Percentiles rank a stretch among this genome's conserved stretches.
Conservation (phyloP, 129 eudicot species). For the Dittrichia graveolens region DNA sequence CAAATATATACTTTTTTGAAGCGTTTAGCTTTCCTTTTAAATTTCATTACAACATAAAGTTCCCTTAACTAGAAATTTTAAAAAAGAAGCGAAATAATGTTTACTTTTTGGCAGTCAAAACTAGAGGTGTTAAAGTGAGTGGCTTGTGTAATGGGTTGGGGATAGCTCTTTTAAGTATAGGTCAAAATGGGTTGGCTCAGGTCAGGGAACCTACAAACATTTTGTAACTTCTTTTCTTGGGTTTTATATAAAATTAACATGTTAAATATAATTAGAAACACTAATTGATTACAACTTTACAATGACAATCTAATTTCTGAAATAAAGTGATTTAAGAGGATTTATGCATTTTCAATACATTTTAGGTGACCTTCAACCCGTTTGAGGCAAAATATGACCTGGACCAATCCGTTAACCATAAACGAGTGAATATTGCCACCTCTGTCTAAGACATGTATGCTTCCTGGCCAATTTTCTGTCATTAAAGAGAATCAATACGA, state of each 20-base stretch:
- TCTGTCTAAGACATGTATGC: background rate
- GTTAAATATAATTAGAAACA: background rate
- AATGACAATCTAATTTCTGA: background rate
- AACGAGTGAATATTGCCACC: background rate
- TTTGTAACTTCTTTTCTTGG: no score
- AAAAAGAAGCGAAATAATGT: conserved; percentile 2
- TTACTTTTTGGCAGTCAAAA: background rate
- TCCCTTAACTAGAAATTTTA: background rate
- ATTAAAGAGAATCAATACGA: background rate
- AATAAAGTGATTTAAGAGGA: background rate
- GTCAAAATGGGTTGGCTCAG: background rate
- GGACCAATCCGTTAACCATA: background rate
- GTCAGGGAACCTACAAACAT: background rate
- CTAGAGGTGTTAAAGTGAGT: conserved; percentile 8
- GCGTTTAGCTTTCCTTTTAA: conserved; percentile 9
- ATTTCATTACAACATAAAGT: conserved; percentile 11
- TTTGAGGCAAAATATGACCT: background rate
- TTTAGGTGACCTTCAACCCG: background rate
- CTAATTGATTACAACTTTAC: background rate
- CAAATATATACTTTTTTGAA: background rate
- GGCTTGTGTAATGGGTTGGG: background rate
- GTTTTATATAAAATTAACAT: no score
- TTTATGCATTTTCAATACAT: background rate
- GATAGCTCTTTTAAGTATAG: no score
- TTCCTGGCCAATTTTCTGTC: background rate